Percentiles rank a stretch among this genome's conserved stretches.
phyloP scores from a whole-genome alignment of 768 basidiomycete species.

The Scleroderma citrinum region DNA sequence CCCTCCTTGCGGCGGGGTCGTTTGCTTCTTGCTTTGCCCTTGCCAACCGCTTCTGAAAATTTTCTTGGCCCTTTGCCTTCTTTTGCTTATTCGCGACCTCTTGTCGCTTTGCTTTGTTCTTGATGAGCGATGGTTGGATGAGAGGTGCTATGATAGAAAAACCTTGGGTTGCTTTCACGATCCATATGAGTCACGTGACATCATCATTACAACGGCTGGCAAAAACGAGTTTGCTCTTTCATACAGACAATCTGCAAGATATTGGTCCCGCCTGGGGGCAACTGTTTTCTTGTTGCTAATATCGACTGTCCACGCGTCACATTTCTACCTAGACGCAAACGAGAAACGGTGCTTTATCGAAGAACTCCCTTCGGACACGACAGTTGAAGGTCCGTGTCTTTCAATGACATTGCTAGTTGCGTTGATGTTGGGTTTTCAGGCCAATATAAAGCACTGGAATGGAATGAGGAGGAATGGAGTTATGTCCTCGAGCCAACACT shows the following conservation, averaged over 20 bases:
- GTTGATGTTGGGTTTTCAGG: slow-evolving; percentile 40
- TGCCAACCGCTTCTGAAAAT: slow-evolving; percentile 75
- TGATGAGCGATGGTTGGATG: slow-evolving; percentile 64
- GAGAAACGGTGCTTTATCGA: slow-evolving; percentile 95
- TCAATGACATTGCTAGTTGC: neutral
- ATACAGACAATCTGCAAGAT: slow-evolving; percentile 10
- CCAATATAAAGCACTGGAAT: slow-evolving; percentile 89
- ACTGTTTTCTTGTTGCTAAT: slow-evolving; percentile 31
- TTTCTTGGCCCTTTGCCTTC: slow-evolving; percentile 72
- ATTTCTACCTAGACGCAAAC: slow-evolving; percentile 94
- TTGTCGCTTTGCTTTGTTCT: slow-evolving; percentile 86
- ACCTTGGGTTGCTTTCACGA: slow-evolving; percentile 15
- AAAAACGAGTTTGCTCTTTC: neutral
- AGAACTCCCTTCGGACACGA: slow-evolving; percentile 91
- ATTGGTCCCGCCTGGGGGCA: slow-evolving; percentile 16
- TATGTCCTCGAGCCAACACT: slow-evolving; percentile 72
- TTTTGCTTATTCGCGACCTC: slow-evolving; percentile 68
- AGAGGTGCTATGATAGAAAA: slow-evolving; percentile 50
- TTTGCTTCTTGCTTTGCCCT: slow-evolving; percentile 69
- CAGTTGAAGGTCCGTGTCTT: slow-evolving; percentile 71
- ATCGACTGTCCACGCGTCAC: slow-evolving; percentile 64
- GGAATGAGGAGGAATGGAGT: slow-evolving; percentile 63
- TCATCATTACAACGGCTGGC: slow-evolving; percentile 4
- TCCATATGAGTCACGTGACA: neutral
- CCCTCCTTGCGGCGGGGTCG: slow-evolving; percentile 76